These are phyloP conservation scores for Gremmenia infestans DNA, from an alignment of 2,329 filamentous ascomycete genomes.

Conservation along the genomic window DNA sequence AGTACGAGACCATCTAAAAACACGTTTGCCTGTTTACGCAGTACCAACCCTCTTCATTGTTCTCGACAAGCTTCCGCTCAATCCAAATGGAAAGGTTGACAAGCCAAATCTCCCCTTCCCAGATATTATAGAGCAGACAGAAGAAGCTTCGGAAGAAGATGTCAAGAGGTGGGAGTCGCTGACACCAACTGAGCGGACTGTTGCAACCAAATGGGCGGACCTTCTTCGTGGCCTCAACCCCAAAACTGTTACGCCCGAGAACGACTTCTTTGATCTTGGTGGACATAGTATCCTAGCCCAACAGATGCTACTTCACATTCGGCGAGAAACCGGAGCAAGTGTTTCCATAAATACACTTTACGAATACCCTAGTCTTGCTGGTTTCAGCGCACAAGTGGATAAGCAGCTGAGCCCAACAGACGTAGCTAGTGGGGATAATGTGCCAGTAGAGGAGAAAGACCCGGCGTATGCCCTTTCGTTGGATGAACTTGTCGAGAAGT, in stretches of 20 bases:
- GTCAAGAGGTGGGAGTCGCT: slow-evolving; percentile 26
- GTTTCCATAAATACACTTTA: slow-evolving; percentile 69
- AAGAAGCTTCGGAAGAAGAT: slow-evolving; percentile 29
- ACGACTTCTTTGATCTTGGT: slow-evolving; percentile 72
- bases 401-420: slow-evolving; percentile 29
- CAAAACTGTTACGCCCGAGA: slow-evolving; percentile 59
- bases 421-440: slow-evolving; percentile 28
- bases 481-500: slow-evolving; percentile 30
- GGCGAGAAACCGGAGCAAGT: slow-evolving; percentile 55
- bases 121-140: slow-evolving; percentile 62
- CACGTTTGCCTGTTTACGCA: slow-evolving; percentile 67
- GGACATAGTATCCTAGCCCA: slow-evolving; percentile 79
- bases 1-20: slow-evolving; percentile 49
- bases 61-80: slow-evolving; percentile 69
- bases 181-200: slow-evolving; percentile 35
- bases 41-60: slow-evolving; percentile 71
- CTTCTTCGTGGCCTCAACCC: background rate
- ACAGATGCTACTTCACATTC: slow-evolving; percentile 69
- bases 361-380: slow-evolving; percentile 55
- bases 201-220: background rate
- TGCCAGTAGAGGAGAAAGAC: slow-evolving; percentile 44
- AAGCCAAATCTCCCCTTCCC: slow-evolving; percentile 76
- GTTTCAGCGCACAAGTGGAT: slow-evolving; percentile 49
- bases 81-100: slow-evolving; percentile 83
- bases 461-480: slow-evolving; percentile 36